phyloP scores from a whole-genome alignment of 1,139 yeast genomes.

The Blastobotrys illinoisensis region DNA sequence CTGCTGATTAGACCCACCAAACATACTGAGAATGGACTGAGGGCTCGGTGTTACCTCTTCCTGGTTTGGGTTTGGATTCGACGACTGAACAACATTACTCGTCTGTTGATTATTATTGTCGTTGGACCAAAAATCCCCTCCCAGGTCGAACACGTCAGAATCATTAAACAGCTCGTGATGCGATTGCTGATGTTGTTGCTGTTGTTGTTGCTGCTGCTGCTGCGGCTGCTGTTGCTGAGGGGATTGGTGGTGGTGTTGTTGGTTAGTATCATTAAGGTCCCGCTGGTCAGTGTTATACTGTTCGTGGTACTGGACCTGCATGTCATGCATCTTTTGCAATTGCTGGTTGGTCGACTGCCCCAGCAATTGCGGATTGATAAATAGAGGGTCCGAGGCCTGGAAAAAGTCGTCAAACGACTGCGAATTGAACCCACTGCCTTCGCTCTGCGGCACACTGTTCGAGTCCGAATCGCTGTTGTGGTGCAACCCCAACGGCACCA shows the following conservation, averaged over 20 bases:
- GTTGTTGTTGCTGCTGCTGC: neutral
- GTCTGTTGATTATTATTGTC: neutral
- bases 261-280: neutral
- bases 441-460: neutral
- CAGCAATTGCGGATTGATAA: constrained; percentile 32
- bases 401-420: constrained; percentile 24
- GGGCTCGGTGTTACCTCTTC: neutral
- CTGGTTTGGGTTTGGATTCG: neutral
- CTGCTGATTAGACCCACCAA: neutral
- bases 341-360: constrained; percentile 11
- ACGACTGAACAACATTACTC: neutral
- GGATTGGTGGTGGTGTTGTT: neutral
- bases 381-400: constrained; percentile 25
- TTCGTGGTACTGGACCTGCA: constrained; percentile 5
- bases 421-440: neutral
- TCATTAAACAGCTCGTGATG: constrained; percentile 2
- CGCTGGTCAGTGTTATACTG: constrained; percentile 10
- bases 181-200: neutral
- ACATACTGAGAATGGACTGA: neutral
- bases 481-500: constrained; percentile 34
- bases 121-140: neutral
- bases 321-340: neutral
- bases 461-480: constrained; percentile 11
- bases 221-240: neutral
- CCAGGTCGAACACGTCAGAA: constrained; percentile 1